Base-by-base conservation (phyloP, 441 rosid species). In the Gossypium trilobum region DNA sequence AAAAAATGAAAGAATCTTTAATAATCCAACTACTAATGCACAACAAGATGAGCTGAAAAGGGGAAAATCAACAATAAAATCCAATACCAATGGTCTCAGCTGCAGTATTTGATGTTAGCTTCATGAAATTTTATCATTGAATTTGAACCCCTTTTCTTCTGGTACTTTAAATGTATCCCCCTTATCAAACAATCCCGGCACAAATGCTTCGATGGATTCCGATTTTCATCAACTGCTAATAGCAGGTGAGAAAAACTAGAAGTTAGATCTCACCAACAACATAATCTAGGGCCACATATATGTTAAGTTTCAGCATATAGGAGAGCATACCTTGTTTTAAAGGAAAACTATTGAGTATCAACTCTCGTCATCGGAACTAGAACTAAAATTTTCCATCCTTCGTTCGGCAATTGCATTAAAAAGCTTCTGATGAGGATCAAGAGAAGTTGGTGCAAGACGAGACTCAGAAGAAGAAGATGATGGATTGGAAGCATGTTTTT, bases 401-500 rank as follows among this genome's bases (percentile, higher is more conserved):
- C 89, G 81, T 74, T 87, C 92, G 25, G 85, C 79, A 71, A 91
- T 89, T 20, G 92, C 95, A 29, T 95, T 95, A 78, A 91, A 91
- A 59, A 89, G 86, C 57, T 77, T 78, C 51, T 78, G 82, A 52
- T 80, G 93, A 77, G 82, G 80, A 82, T 89, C 91, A 14, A 83
- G 56, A 11, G 83, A 68, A 23, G 82, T 82, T 4, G 81, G 78
- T 50, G 60, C 64, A 52, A 76, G 86, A n/a, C 66, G 80, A 23
- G 81, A 69, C 66, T 87, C 82, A 14, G 89, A 78, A 13, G 90
- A 71, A 51, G 96, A 57, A 4, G 29, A 75, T 31, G 94, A 77
- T 13, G 86, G 80, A 11, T 82, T 69, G 11, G 88, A 79, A 0
- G 78, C 77, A 65, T 87, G 92, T 73, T 85, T 89, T 70, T 81